A percentile compares a stretch with the other conserved stretches of the same genome.
Conservation (phyloP, 2,329 filamentous ascomycete genomes). For the Talaromyces atroroseus region DNA sequence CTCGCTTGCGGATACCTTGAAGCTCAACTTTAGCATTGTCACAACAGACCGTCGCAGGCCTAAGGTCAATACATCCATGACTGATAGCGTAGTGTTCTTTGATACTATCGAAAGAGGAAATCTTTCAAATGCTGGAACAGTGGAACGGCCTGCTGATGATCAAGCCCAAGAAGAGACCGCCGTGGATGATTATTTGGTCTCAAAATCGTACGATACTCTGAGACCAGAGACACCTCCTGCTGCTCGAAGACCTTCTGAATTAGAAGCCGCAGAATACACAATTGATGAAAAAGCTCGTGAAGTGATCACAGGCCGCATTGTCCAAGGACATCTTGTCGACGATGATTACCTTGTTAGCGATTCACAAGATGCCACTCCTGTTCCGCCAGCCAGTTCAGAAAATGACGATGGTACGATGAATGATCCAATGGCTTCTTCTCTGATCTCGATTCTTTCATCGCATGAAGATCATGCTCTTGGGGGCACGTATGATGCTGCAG, state of each 20-base stretch:
- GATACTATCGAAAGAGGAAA: constrained; percentile 51
- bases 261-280: constrained; percentile 51
- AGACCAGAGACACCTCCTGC: constrained; percentile 34
- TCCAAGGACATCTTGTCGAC: constrained; percentile 92
- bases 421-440: constrained; percentile 78
- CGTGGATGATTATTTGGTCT: constrained; percentile 11
- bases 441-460: constrained; percentile 75
- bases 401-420: constrained; percentile 52
- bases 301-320: constrained; percentile 82
- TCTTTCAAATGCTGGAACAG: constrained; percentile 16
- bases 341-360: constrained; percentile 74
- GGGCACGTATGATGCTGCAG: constrained; percentile 76
- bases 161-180: constrained; percentile 9
- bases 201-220: constrained; percentile 23
- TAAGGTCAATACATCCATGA: constrained; percentile 55
- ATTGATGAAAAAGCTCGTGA: constrained; percentile 79
- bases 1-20: constrained; percentile 87
- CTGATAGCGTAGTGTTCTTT: constrained; percentile 71
- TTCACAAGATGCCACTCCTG: constrained; percentile 51
- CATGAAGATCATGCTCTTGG: constrained; percentile 68
- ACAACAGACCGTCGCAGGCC: constrained; percentile 51
- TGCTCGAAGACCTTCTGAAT: constrained; percentile 38
- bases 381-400: constrained; percentile 44
- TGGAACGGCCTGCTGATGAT: not conserved
- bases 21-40: constrained; percentile 96